Evolutionary conservation across 1,284 basidiomycete species (phyloP).

Genomic region (Cronartium quercuum): DNA sequence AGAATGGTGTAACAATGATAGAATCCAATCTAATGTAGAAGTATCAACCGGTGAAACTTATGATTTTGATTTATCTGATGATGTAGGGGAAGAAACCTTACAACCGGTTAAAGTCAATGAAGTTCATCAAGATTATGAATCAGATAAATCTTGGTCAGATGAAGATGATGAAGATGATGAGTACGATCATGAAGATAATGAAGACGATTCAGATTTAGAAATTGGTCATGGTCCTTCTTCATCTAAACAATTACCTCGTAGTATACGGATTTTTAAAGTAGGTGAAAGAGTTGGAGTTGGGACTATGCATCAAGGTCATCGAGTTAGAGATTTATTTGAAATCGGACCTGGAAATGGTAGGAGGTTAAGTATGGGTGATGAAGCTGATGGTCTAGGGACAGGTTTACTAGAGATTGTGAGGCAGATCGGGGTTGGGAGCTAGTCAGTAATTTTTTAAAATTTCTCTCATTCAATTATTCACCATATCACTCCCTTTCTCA

Average conservation of each 20-base stretch:
- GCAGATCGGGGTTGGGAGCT: conserved; percentile 36
- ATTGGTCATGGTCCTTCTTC: too few relatives aligned
- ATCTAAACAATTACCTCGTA: neutral
- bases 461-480: neutral
- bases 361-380: conserved; percentile 1
- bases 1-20: neutral
- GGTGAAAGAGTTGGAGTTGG: conserved; percentile 36
- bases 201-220: neutral
- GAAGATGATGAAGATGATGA: neutral
- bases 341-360: neutral
- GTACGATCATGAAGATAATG: neutral
- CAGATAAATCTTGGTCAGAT: neutral
- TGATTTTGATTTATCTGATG: conserved; percentile 31
- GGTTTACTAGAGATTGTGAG: conserved; percentile 32
- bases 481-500: neutral
- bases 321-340: conserved; percentile 29
- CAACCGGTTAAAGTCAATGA: conserved; percentile 1
- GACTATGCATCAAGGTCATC: conserved; percentile 30
- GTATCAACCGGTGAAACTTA: conserved; percentile 13
- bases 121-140: conserved; percentile 7
- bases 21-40: neutral
- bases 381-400: neutral
- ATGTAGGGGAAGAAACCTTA: conserved; percentile 25
- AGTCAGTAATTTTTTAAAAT: conserved; percentile 11
- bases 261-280: conserved; percentile 13